phyloP scores from a whole-genome alignment of 2,329 filamentous ascomycete genomes.

The Pseudogymnoascus sp. region DNA sequence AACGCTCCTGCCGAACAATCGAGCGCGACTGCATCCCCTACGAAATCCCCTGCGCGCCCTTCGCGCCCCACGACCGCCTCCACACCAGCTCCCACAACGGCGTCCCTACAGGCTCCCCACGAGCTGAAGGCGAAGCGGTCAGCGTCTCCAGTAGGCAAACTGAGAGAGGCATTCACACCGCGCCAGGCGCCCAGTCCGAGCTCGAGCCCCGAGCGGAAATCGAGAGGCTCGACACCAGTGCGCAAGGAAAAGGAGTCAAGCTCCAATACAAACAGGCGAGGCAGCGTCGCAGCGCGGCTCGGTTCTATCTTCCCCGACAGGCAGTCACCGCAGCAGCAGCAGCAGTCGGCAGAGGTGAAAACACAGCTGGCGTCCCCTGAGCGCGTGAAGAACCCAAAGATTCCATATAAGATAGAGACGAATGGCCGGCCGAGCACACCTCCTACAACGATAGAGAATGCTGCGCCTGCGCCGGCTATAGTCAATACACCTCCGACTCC shows the following conservation, averaged over 20 bases:
- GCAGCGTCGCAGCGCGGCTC: constrained; percentile 24
- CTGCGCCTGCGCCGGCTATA: constrained; percentile 43
- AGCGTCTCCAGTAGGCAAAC: constrained; percentile 60
- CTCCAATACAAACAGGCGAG: constrained; percentile 17
- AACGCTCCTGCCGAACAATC: constrained; percentile 7
- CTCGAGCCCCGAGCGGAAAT: constrained; percentile 37
- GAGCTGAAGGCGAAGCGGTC: constrained; percentile 46
- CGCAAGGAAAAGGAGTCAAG: constrained; percentile 17
- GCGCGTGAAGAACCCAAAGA: neutral
- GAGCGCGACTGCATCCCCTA: constrained; percentile 22
- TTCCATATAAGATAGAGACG: constrained; percentile 19
- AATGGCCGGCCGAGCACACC: constrained; percentile 23
- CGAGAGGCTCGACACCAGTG: constrained; percentile 14
- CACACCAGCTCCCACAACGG: constrained; percentile 28
- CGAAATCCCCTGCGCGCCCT: constrained; percentile 28
- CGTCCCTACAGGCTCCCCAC: constrained; percentile 33
- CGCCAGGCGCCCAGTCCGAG: constrained; percentile 32
- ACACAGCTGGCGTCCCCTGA: neutral
- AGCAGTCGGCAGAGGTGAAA: neutral
- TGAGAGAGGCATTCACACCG: constrained; percentile 62
- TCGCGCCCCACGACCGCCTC: constrained; percentile 25
- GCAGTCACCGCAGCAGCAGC: constrained; percentile 13
- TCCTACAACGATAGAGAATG: constrained; percentile 19
- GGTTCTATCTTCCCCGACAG: constrained; percentile 25
- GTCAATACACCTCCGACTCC: constrained; percentile 61